Evolutionary conservation across 306 rosid genomes (phyloP), one percentile per base, ranked within the genome.

Genomic region (Cicer arietinum): DNA sequence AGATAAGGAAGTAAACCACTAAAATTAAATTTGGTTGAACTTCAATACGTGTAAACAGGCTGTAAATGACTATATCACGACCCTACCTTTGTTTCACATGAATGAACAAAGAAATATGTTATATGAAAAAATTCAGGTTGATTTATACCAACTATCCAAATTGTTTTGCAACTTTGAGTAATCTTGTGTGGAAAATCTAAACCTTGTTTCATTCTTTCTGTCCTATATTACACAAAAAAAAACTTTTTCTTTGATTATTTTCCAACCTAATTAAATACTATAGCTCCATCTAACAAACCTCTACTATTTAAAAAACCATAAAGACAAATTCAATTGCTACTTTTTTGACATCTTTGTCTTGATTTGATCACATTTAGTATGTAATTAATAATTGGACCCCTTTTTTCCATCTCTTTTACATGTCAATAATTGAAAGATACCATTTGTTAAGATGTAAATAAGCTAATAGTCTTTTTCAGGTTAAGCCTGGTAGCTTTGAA

Each of bases 11-110:
- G 40, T 13, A 30, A 57, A 60, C 14, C 40, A 1, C 13, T 37
- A 66, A 25, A 17, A 61, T 54, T 66, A 18, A 48, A 70, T 69
- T 75, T 70, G 47, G 13, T 70, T 13, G 1, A 76, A 66, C 25
- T 44, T 30, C 12, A 78, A 68, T 68, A 30, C 16, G 12, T 6
- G 3, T 70, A 57, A 81, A 41, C 18, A 47, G 74, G 72, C 44
- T 60, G 53, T 73, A 44, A 80, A 63, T 52, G 52, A 77, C 25
- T 39, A 65, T 70, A 66, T 39, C 65, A 71, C 47, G 73, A 67
- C 84, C 86, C 82, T 85, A 81, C 84, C 77, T 67, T 52, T 44
- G 67, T 67, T 76, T 79, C 75, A 75, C 81, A 74, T 66, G 81
- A 71, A 51, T 71, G 71, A 71, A 48, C 11, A 56, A 42, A 69